Percentiles rank a stretch among this genome's conserved stretches.
These are phyloP conservation scores for Blastomyces parvus DNA, from an alignment of 2,329 filamentous ascomycete species.

Conservation along the genomic window DNA sequence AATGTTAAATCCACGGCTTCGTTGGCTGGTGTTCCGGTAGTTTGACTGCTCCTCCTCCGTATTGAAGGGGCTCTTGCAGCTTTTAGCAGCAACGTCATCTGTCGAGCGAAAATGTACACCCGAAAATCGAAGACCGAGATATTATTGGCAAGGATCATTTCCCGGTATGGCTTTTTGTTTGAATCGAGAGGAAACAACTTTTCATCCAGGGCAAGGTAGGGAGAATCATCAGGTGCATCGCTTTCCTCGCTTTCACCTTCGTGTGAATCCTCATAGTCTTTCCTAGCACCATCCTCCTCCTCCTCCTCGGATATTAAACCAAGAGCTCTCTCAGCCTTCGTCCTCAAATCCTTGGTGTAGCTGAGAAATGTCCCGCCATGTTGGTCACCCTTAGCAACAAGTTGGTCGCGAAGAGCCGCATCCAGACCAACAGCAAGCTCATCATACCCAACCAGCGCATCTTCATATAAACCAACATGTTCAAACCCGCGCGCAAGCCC, in stretches of 20 bases:
- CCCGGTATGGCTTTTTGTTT: conserved; percentile 71
- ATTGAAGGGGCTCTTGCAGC: conserved; percentile 56
- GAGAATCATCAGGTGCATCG: conserved; percentile 23
- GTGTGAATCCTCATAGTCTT: conserved; percentile 15
- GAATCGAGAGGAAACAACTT: conserved; percentile 38
- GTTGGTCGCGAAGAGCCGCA: conserved; percentile 66
- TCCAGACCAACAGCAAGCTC: conserved; percentile 85
- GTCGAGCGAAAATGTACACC: conserved; percentile 84
- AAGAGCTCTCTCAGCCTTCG: conserved; percentile 46
- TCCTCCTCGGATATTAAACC: conserved; percentile 24
- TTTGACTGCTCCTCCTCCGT: conserved; percentile 24
- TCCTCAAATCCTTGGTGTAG: conserved; percentile 64
- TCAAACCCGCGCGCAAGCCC: conserved; percentile 89
- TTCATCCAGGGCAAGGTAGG: conserved; percentile 22
- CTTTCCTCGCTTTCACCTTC: conserved; percentile 25
- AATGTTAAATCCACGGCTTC: conserved; percentile 66
- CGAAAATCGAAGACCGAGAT: conserved; percentile 95
- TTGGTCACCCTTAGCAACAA: conserved; percentile 49
- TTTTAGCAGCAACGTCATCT: conserved; percentile 70
- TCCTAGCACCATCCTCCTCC: conserved; percentile 13
- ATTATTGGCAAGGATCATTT: conserved; percentile 85
- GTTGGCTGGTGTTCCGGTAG: conserved; percentile 43
- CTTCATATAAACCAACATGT: conserved; percentile 89
- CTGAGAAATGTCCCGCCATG: conserved; percentile 63
- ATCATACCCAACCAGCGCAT: conserved; percentile 89